Percentiles rank a stretch among this genome's conserved stretches.
Conservation (phyloP, 2,329 filamentous ascomycete genomes). For the Colletotrichum higginsianum region DNA sequence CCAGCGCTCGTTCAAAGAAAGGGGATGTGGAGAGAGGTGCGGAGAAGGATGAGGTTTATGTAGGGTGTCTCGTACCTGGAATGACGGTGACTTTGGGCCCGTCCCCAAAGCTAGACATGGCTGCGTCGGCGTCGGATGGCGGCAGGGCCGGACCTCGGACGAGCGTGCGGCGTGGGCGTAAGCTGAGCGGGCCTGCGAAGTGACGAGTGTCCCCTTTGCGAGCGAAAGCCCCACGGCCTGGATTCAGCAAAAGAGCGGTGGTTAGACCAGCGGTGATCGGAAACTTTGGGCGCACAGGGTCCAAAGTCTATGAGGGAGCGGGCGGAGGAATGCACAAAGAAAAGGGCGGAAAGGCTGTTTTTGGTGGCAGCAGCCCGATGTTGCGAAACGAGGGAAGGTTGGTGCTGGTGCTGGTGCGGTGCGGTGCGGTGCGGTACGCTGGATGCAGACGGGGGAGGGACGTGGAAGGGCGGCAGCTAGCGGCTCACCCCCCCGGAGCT, state of each 20-base stretch:
- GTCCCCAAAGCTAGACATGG: constrained; percentile 42
- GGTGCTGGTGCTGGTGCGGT: constrained; percentile 7
- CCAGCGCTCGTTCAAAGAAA: not conserved
- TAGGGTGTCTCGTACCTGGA: constrained; percentile 37
- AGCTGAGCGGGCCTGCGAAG: constrained; percentile 12
- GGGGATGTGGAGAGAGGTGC: not conserved
- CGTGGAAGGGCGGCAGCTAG: constrained; percentile 24
- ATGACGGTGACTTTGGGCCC: constrained; percentile 34
- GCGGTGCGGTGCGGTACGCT: constrained; percentile 8
- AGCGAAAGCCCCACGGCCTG: constrained; percentile 29
- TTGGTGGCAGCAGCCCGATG: constrained; percentile 19
- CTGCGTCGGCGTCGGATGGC: constrained; percentile 37
- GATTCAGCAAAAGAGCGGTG: constrained; percentile 29
- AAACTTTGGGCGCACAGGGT: constrained; percentile 39
- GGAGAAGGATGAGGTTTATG: constrained; percentile 27
- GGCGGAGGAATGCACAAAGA: constrained; percentile 30
- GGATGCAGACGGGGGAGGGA: constrained; percentile 8
- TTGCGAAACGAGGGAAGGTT: constrained; percentile 37
- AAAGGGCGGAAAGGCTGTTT: constrained; percentile 29
- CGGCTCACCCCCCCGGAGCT: constrained; percentile 28
- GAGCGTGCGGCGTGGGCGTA: constrained; percentile 35
- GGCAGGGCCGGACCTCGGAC: constrained; percentile 35
- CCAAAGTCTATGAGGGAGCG: constrained; percentile 31
- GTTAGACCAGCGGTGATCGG: constrained; percentile 30
- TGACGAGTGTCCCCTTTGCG: constrained; percentile 21